These are phyloP conservation scores for Vigna angularis DNA, from an alignment of 306 rosid genomes.

Conservation along the genomic window DNA sequence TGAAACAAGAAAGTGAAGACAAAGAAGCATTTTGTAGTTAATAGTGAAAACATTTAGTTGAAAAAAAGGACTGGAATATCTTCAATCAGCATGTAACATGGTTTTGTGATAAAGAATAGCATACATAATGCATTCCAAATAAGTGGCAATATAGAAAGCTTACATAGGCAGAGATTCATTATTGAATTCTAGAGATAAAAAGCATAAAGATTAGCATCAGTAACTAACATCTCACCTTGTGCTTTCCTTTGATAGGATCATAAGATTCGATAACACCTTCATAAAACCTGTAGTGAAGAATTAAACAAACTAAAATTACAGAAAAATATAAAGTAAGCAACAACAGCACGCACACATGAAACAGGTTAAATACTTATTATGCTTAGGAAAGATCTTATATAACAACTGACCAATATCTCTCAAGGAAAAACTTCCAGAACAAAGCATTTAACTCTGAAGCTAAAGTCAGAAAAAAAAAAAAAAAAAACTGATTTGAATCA, in stretches of 20 bases:
- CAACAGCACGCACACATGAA: background rate
- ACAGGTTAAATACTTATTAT: slow-evolving; percentile 1
- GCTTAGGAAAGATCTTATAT: slow-evolving; percentile 17
- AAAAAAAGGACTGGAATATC: background rate
- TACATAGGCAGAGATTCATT: background rate
- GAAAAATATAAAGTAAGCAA: slow-evolving; percentile 1
- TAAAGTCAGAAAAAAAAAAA: slow-evolving; percentile 5
- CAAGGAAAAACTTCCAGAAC: background rate
- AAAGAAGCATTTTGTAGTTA: background rate
- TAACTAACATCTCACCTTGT: slow-evolving; percentile 60
- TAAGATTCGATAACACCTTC: slow-evolving; percentile 67
- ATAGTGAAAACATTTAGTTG: background rate
- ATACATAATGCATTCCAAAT: slow-evolving; percentile 5
- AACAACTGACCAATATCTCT: background rate
- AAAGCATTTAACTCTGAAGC: slow-evolving; percentile 20
- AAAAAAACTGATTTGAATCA: background rate
- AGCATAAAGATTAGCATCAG: slow-evolving; percentile 23
- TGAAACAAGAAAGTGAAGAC: background rate
- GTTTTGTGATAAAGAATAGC: slow-evolving; percentile 41
- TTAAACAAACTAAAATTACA: slow-evolving; percentile 5
- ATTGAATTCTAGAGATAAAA: slow-evolving; percentile 2
- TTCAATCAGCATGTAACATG: slow-evolving; percentile 35
- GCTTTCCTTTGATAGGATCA: slow-evolving; percentile 60
- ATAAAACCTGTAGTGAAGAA: slow-evolving; percentile 67
- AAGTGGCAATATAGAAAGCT: slow-evolving; percentile 1